These are phyloP conservation scores for Globisporangium abappressorium DNA, from an alignment of 352 stramenopile genomes.

Conservation along the genomic window DNA sequence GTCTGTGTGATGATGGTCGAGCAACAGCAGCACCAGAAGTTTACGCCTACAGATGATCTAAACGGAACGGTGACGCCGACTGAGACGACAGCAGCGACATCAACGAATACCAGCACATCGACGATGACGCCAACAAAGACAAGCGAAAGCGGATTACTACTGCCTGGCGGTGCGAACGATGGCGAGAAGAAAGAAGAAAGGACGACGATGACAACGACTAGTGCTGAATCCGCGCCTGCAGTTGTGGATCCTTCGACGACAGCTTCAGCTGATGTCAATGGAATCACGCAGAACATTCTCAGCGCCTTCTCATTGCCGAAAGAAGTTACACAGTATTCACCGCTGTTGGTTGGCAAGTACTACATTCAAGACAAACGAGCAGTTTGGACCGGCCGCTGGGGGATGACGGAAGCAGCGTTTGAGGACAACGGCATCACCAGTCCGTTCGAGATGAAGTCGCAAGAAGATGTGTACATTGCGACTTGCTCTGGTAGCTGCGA, in stretches of 20 bases:
- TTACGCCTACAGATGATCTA: slow-evolving; percentile 20
- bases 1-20: slow-evolving; percentile 74
- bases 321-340: slow-evolving; percentile 66
- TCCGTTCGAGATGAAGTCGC: slow-evolving; percentile 84
- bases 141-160: slow-evolving; percentile 11
- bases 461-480: slow-evolving; percentile 72
- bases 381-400: slow-evolving; percentile 77
- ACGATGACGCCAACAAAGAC: slow-evolving; percentile 14
- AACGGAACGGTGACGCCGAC: slow-evolving; percentile 21
- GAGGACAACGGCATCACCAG: slow-evolving; percentile 71
- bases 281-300: not conserved
- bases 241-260: not conserved
- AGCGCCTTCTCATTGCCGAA: slow-evolving; percentile 31
- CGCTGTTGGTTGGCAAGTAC: slow-evolving; percentile 77
- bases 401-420: slow-evolving; percentile 84
- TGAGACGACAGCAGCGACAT: slow-evolving; percentile 16
- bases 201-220: not conserved
- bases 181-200: slow-evolving; percentile 8
- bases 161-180: slow-evolving; percentile 7
- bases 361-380: slow-evolving; percentile 82
- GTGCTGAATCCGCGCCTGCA: not conserved
- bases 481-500: slow-evolving; percentile 33
- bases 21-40: slow-evolving; percentile 35
- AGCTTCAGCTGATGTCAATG: not conserved
- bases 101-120: slow-evolving; percentile 26